Percentiles rank a stretch among this genome's conserved stretches.
Evolutionary conservation across 169 alveolate species (phyloP).

Genomic region (Plasmodium vivax): DNA sequence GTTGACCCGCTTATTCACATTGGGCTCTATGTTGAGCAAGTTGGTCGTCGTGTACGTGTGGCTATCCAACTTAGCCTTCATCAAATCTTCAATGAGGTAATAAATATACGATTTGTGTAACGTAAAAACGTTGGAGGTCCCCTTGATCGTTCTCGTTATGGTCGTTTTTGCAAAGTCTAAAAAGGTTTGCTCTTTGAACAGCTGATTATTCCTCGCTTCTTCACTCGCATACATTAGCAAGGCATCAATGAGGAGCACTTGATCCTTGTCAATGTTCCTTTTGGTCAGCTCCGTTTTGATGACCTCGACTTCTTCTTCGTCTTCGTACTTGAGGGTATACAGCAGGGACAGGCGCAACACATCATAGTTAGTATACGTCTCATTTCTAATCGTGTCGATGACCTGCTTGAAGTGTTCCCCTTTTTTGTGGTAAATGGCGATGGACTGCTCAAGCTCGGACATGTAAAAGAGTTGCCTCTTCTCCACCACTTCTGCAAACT

Average conservation of each 20-base stretch:
- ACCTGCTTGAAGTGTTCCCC: constrained; percentile 88
- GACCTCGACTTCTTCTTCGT: constrained; percentile 80
- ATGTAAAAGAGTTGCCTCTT: constrained; percentile 88
- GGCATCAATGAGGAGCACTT: constrained; percentile 87
- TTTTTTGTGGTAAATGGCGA: constrained; percentile 87
- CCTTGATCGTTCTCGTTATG: constrained; percentile 85
- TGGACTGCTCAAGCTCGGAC: constrained; percentile 92
- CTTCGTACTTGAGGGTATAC: constrained; percentile 90
- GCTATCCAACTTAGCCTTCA: constrained; percentile 85
- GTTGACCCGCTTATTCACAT: constrained; percentile 80
- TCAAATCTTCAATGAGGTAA: constrained; percentile 85
- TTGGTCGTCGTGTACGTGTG: constrained; percentile 86
- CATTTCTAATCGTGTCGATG: constrained; percentile 83
- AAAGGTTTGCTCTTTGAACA: constrained; percentile 88
- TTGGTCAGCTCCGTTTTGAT: constrained; percentile 25
- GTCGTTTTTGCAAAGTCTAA: constrained; percentile 86
- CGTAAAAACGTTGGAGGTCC: constrained; percentile 89
- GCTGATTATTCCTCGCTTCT: constrained; percentile 84
- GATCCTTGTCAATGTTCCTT: constrained; percentile 74
- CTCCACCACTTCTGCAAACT: constrained; percentile 88
- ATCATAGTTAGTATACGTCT: constrained; percentile 84
- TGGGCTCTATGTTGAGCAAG: constrained; percentile 54
- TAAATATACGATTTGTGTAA: constrained; percentile 89
- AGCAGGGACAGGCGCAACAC: constrained; percentile 89
- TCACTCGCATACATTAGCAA: constrained; percentile 90